Percentiles rank a stretch among this genome's conserved stretches.
These are phyloP conservation scores for Papiliotrema fonsecae DNA, from an alignment of 1,284 basidiomycete species.

Conservation along the genomic window DNA sequence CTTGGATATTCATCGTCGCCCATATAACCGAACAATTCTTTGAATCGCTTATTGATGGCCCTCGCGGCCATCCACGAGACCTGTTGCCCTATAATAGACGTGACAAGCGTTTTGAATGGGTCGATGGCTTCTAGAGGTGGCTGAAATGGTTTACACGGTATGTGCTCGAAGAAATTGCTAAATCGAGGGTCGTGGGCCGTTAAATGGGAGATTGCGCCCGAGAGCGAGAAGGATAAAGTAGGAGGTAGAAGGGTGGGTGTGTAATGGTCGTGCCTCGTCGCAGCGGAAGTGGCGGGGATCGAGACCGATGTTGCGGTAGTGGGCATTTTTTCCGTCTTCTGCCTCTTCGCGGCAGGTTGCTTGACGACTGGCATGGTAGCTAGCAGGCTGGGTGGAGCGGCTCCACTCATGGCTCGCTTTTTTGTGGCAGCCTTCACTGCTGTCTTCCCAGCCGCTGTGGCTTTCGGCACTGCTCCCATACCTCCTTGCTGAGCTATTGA, in stretches of 20 bases:
- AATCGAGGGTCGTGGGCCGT: slow-evolving; percentile 66
- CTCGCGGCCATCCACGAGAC: slow-evolving; percentile 87
- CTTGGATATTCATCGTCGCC: slow-evolving; percentile 57
- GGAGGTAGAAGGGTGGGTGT: slow-evolving; percentile 18
- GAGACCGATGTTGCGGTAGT: not conserved
- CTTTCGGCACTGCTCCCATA: not conserved
- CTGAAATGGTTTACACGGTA: slow-evolving; percentile 34
- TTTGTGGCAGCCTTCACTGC: not conserved
- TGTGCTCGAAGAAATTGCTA: slow-evolving; percentile 56
- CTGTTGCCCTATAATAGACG: slow-evolving; percentile 76
- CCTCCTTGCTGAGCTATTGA: too few relatives aligned
- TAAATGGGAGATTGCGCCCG: slow-evolving; percentile 68
- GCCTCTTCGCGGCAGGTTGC: not conserved
- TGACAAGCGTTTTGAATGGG: slow-evolving; percentile 57
- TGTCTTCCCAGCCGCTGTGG: not conserved
- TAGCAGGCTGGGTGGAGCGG: not conserved
- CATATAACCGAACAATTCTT: slow-evolving; percentile 62
- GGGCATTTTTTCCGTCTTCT: not conserved
- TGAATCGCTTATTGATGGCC: slow-evolving; percentile 78
- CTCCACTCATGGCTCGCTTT: not conserved
- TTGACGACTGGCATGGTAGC: not conserved
- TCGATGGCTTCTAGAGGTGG: slow-evolving; percentile 25
- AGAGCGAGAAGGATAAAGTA: slow-evolving; percentile 64
- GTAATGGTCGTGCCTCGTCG: not conserved
- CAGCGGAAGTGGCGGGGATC: not conserved